Evolutionary conservation across 306 rosid species (phyloP), one percentile per base, ranked within the genome.

Genomic region (Lotus japonicus): DNA sequence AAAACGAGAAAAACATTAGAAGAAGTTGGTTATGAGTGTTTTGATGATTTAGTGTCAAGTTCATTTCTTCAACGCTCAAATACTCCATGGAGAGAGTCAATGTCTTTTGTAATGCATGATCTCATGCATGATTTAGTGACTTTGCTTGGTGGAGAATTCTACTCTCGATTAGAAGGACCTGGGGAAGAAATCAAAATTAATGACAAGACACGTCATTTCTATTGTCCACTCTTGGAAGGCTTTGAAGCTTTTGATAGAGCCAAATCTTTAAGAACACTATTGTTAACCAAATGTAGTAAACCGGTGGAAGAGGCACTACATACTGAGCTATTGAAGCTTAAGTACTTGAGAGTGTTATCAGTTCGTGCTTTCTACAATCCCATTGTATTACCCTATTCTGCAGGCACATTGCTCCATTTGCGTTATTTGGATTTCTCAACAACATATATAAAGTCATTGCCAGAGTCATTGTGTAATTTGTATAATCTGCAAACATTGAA

Each of bases 1-100:
- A 18, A 17, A 39, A 38, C 41, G 0, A 14, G 26, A 4, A 15
- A 16, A 16, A 39, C 39, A 4, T 62, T 43, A 43, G 68, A 62
- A 62, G 68, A 62, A 43, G 68, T 62, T 62, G 68, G 68, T n/a
- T 11, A 19, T 8, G 58, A 48, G 11, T 73, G 51, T 39, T 79
- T 62, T 36, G 11, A 43, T 23, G 43, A 56, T 0, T 18, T 75
- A 28, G 45, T 43, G 12, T 74, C 84, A 1, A 58, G 71, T 18
- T 70, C 75, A 8, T 51, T 80, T 10, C 64, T 80, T 11, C 77
- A 79, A 15, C 14, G 9, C 31, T 42, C 3, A 6, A 11, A 5
- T 39, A 5, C 2, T 49, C 4, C 3, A 18, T 4, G 0, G 17
- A 1, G 0, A 1, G 0, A 5, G 6, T 9, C 0, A 0, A 5